These are phyloP conservation scores for Polytrichum formosum DNA, from an alignment of 225 moss, liverwort and hornwort species.

Conservation along the genomic window DNA sequence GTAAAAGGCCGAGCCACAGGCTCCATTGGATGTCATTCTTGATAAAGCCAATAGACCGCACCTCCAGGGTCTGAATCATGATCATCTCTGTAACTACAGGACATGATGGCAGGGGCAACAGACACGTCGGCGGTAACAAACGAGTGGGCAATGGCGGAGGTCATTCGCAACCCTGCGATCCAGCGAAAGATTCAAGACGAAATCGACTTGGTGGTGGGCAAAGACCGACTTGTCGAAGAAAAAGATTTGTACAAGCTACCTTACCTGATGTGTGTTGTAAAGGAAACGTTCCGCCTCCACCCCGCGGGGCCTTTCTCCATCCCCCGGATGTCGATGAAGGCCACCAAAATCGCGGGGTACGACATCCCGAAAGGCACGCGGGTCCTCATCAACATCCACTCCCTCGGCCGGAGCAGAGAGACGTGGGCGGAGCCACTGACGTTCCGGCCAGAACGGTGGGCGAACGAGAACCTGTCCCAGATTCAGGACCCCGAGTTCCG, in stretches of 20 bases:
- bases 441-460: slow-evolving; percentile 22
- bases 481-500: slow-evolving; percentile 7
- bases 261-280: slow-evolving; percentile 23
- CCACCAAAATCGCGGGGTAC: slow-evolving; percentile 7
- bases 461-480: not conserved
- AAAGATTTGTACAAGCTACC: slow-evolving; percentile 3
- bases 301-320: slow-evolving; percentile 14
- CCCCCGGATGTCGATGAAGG: slow-evolving; percentile 15
- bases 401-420: slow-evolving; percentile 8
- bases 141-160: slow-evolving; percentile 26
- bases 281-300: slow-evolving; percentile 29
- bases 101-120: slow-evolving; percentile 19
- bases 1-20: too few relatives aligned
- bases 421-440: slow-evolving; percentile 2
- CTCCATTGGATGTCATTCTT: too few relatives aligned
- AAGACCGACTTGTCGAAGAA: not conserved
- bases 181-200: slow-evolving; percentile 13
- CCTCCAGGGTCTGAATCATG: too few relatives aligned
- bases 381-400: slow-evolving; percentile 19
- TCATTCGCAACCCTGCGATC: slow-evolving; percentile 15
- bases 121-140: slow-evolving; percentile 26
- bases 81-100: not conserved
- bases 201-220: slow-evolving; percentile 15
- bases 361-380: slow-evolving; percentile 23
- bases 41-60: too few relatives aligned